Evolutionary conservation across 1,139 yeast genomes (phyloP), one percentile per base, ranked within the genome.

Genomic region (Pichia kudriavzevii): DNA sequence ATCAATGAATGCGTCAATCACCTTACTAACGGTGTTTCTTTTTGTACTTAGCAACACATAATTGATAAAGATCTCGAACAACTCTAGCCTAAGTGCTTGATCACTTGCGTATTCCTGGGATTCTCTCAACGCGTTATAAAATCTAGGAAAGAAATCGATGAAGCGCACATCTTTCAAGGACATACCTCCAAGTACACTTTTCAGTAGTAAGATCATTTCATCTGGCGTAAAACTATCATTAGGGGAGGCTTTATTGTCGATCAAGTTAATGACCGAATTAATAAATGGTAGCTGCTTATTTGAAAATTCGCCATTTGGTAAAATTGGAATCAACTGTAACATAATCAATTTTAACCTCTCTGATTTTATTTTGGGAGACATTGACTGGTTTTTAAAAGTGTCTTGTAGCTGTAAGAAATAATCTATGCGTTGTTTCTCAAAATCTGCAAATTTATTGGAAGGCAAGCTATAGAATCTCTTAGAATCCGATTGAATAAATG

Each of bases 51-150:
- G 38, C 24, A 53, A 28, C 7, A 54, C 47, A 36, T 56, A 56
- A 32, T 53, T 53, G 28, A 53, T 26, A 34, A 57, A 56, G n/a
- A 56, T 44, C 38, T 53, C 58, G 40, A 55, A 53, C 4, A 56
- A 36, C 22, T 54, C 48, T 34, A 56, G 34, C 28, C 59, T 41
- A 9, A 48, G 28, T 4, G 28, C 33, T 10, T 21, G 17, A 32
- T 51, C 43, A 14, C 37, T 14, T 1, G 31, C 26, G 28, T 52
- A 55, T n/a, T 40, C 44, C 1, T 40, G 17, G 8, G 52, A 47
- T 10, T 45, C 47, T 41, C 59, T 41, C 31, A 56, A 27, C 4
- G 52, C 31, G 19, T 48, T 50, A 32, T 56, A 57, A 33, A 55
- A 53, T 14, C 52, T 37, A 4, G 61, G 60, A 30, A 57, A 54